Evolutionary conservation across 2,329 filamentous ascomycete species (phyloP), one percentile per base, ranked within the genome.

Genomic region (Diplocarpon rosae): DNA sequence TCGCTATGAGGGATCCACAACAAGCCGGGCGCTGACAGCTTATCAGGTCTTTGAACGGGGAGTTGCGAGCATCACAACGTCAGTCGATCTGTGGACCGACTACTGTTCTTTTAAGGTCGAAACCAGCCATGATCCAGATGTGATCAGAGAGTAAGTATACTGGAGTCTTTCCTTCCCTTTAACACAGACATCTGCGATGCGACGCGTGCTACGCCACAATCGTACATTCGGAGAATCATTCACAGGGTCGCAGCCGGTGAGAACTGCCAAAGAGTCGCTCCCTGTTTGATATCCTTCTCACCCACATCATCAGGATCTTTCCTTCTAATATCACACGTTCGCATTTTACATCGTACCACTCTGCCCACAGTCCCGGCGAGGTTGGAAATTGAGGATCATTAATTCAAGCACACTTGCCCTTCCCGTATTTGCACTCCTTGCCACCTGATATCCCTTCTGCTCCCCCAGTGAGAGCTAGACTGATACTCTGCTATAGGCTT

Each of bases 111-210:
- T 96, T 78, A 96, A 96, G 66, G 88, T 92, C 69, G 88, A 96
- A 64, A 96, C 92, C 46, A 92, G 85, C 57, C 92, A 98, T 69
- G 88, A 94, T 63, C 77, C 86, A 59, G 85, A 93, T 63, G 76
- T 93, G 66, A 93, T 95, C 70, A 83, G 92, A 94, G 92, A 96
- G 92, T 98, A 95, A 96, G 92, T 96, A 76, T 70, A 67, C 20
- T 63, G 68, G 69, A 71, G 72, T 65, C 62, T 62, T 80, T 80
- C 73, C 73, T 73, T 73, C 78, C 74, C 70, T 52, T 56, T 76
- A 80, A 76, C 69, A 68, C 67, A 67, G 57, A 60, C 64, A 63
- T 55, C 60, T 63, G 65, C 63, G 64, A 60, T 62, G 46, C 28
- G 46, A 54, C 52, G 51, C 52, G 46, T 65, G 34, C 14, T 37